phyloP scores from a whole-genome alignment of 2,329 filamentous ascomycete species.

The Arthrobotrys conoides region DNA sequence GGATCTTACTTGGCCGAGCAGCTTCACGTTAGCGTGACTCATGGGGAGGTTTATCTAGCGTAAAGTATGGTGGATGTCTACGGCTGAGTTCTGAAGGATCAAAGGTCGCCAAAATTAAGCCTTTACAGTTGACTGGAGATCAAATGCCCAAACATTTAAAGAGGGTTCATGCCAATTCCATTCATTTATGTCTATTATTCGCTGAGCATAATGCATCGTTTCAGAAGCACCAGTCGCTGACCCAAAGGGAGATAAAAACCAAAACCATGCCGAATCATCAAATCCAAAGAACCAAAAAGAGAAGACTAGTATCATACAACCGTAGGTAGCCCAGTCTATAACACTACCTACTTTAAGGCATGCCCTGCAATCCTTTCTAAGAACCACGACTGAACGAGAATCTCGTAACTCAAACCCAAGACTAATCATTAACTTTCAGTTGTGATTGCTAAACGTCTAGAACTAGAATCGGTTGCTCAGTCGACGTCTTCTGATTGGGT shows the following conservation, averaged over 20 bases:
- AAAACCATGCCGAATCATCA: slow-evolving; percentile 14
- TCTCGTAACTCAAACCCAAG: background rate
- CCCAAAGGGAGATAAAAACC: slow-evolving; percentile 1
- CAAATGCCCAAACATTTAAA: slow-evolving; percentile 7
- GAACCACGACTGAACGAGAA: slow-evolving; percentile 20
- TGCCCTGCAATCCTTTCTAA: background rate
- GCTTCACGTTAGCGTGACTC: slow-evolving; percentile 21
- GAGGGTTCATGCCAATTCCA: slow-evolving; percentile 40
- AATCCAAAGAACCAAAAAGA: slow-evolving; percentile 24
- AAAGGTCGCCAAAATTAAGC: background rate
- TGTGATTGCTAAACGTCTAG: background rate
- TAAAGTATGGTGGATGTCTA: background rate
- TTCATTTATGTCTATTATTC: slow-evolving; percentile 31
- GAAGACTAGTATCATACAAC: slow-evolving; percentile 27
- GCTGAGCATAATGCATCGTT: slow-evolving; percentile 20
- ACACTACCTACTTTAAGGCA: slow-evolving; percentile 16
- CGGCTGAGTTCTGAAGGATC: slow-evolving; percentile 1
- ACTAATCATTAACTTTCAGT: background rate
- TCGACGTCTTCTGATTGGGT: slow-evolving; percentile 35
- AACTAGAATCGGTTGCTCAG: slow-evolving; percentile 22
- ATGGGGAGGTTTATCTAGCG: background rate
- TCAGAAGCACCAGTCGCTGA: slow-evolving; percentile 28
- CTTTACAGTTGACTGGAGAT: background rate
- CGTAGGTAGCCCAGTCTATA: slow-evolving; percentile 9
- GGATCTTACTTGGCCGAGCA: slow-evolving; percentile 11